Evolutionary conservation across 2,329 filamentous ascomycete species (phyloP).

Genomic region (Penicillium brevicompactum): DNA sequence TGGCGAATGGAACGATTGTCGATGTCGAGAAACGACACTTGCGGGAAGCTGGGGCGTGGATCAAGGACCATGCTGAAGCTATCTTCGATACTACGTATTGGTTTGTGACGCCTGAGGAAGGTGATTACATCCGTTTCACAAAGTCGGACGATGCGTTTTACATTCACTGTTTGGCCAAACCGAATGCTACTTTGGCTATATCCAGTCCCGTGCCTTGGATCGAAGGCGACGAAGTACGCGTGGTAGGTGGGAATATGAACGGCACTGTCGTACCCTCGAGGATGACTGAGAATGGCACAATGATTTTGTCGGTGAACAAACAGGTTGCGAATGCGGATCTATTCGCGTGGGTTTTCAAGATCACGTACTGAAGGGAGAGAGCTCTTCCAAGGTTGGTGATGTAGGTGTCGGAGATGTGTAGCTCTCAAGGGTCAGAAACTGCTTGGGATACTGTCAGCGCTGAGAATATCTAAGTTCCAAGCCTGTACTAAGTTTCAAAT

Average conservation of each 20-base stretch:
- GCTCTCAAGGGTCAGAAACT: too few species aligned
- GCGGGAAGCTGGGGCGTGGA: slow-evolving; percentile 57
- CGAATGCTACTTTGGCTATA: slow-evolving; percentile 44
- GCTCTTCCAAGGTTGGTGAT: too few species aligned
- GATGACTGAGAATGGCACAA: background rate
- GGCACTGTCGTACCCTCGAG: background rate
- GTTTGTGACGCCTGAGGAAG: slow-evolving; percentile 51
- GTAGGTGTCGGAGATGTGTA: too few species aligned
- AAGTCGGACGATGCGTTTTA: slow-evolving; percentile 58
- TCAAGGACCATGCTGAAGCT: slow-evolving; percentile 55
- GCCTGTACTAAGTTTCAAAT: too few species aligned
- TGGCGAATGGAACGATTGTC: slow-evolving; percentile 57
- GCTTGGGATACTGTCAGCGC: too few species aligned
- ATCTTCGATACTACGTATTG: slow-evolving; percentile 62
- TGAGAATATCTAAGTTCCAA: too few species aligned
- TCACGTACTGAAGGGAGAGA: slow-evolving; percentile 26
- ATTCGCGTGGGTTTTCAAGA: slow-evolving; percentile 50
- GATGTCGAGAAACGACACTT: slow-evolving; percentile 52
- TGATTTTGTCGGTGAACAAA: slow-evolving; percentile 33
- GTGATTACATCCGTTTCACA: slow-evolving; percentile 52
- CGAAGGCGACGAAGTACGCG: slow-evolving; percentile 22
- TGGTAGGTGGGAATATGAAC: background rate
- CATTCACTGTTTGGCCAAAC: slow-evolving; percentile 49
- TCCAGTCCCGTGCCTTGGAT: slow-evolving; percentile 51
- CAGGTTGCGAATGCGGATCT: slow-evolving; percentile 38